A percentile compares a stretch with the other conserved stretches of the same genome.
Conservation (phyloP, 768 basidiomycete genomes). For the Clitopilus passeckerianus region DNA sequence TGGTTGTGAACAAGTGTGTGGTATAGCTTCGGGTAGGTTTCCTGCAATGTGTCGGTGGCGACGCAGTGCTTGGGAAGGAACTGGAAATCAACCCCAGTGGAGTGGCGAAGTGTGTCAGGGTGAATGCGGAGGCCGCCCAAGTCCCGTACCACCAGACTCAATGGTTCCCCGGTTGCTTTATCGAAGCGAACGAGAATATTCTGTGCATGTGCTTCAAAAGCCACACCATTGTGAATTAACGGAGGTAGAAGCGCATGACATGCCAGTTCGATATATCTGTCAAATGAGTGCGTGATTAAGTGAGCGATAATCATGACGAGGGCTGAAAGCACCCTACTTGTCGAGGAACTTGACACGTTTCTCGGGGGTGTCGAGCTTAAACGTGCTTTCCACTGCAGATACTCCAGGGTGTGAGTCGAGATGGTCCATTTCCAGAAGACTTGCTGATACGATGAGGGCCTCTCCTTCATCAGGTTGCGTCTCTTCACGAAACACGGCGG, state of each 20-base stretch:
- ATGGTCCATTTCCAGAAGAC: slow-evolving; percentile 50
- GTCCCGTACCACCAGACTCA: slow-evolving; percentile 53
- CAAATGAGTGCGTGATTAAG: not conserved
- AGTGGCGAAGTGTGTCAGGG: slow-evolving; percentile 39
- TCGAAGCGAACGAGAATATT: slow-evolving; percentile 49
- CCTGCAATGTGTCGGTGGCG: slow-evolving; percentile 39
- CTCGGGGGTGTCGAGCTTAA: slow-evolving; percentile 39
- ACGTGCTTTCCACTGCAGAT: slow-evolving; percentile 41
- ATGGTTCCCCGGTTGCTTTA: slow-evolving; percentile 30
- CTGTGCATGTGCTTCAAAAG: slow-evolving; percentile 59
- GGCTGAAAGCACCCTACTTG: slow-evolving; percentile 24
- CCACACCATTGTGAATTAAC: slow-evolving; percentile 48
- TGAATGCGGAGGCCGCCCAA: slow-evolving; percentile 55
- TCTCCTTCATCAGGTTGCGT: slow-evolving; percentile 34
- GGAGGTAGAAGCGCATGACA: slow-evolving; percentile 49
- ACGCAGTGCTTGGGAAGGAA: slow-evolving; percentile 53
- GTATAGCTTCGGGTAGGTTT: slow-evolving; percentile 53
- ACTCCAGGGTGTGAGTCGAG: slow-evolving; percentile 30
- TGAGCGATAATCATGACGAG: not conserved
- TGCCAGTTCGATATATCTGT: slow-evolving; percentile 46
- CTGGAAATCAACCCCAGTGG: slow-evolving; percentile 44
- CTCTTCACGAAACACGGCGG: slow-evolving; percentile 42
- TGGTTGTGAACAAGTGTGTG: slow-evolving; percentile 60
- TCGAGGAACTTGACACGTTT: slow-evolving; percentile 44
- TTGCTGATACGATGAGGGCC: slow-evolving; percentile 43